Evolutionary conservation across 331 rosid species (phyloP).

Genomic region (Cucumis variabilis): DNA sequence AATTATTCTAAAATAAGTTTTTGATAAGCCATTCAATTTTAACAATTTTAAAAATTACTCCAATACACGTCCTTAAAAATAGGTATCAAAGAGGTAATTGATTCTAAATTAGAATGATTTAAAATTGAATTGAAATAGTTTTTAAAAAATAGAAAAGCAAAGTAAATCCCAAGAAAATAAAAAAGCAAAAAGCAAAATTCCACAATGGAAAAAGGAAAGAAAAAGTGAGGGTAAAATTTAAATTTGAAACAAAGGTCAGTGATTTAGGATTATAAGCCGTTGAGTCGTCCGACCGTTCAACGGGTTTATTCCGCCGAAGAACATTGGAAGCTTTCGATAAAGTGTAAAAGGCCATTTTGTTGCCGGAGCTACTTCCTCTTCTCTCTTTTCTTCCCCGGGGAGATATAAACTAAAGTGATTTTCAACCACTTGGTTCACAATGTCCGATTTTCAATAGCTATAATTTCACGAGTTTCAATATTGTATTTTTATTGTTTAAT

Average conservation of each 20-base stretch:
- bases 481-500: neutral
- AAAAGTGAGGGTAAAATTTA: neutral
- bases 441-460: too few relatives aligned
- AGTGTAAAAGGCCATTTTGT: neutral
- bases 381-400: too few relatives aligned
- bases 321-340: neutral
- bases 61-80: too few relatives aligned
- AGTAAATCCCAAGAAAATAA: too few relatives aligned
- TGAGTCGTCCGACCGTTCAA: constrained; percentile 2
- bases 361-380: neutral
- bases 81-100: neutral
- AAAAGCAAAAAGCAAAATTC: neutral
- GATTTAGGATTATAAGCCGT: neutral
- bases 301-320: neutral
- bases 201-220: neutral
- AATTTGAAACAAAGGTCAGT: neutral
- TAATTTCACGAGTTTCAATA: too few relatives aligned
- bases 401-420: too few relatives aligned
- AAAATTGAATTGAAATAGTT: too few relatives aligned
- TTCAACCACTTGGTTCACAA: too few relatives aligned
- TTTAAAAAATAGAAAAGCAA: too few relatives aligned
- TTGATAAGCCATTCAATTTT: too few relatives aligned
- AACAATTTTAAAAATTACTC: too few relatives aligned
- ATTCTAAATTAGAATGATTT: neutral
- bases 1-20: too few relatives aligned